phyloP scores from a whole-genome alignment of 345 rosid genomes.

The Brassica napus region DNA sequence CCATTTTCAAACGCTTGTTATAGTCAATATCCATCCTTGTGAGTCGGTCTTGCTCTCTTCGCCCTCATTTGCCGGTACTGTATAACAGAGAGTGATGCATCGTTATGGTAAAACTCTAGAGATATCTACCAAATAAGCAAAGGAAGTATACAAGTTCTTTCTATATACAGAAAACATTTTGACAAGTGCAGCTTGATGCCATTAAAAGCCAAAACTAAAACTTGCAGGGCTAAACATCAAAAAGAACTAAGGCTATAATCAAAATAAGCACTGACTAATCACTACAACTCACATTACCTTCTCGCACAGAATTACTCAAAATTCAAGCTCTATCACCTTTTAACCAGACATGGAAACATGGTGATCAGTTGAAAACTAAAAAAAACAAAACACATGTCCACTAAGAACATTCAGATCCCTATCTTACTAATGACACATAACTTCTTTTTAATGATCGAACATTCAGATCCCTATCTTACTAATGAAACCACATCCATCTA shows the following conservation, averaged over 20 bases:
- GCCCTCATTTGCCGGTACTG: slow-evolving; percentile 98
- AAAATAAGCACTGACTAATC: background rate
- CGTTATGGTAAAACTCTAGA: background rate
- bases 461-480: too few relatives aligned
- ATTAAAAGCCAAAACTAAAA: background rate
- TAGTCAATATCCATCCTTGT: slow-evolving; percentile 86
- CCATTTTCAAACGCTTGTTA: slow-evolving; percentile 68
- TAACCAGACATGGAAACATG: background rate
- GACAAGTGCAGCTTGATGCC: background rate
- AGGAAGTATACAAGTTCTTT: background rate
- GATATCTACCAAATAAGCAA: background rate
- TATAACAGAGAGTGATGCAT: slow-evolving; percentile 16
- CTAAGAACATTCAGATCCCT: background rate
- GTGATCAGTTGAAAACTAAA: background rate
- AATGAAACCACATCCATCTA: background rate
- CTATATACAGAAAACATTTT: background rate
- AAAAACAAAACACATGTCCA: background rate
- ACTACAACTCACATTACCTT: background rate
- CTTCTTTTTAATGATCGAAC: background rate
- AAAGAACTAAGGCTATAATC: background rate
- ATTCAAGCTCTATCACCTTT: background rate
- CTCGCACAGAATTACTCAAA: background rate
- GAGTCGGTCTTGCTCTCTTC: slow-evolving; percentile 90
- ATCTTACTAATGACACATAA: background rate
- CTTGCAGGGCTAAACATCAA: background rate